A percentile compares a stretch with the other conserved stretches of the same genome.
phyloP scores from a whole-genome alignment of 371 early-diverging fungal genomes.

The Batrachochytrium dendrobatidis region DNA sequence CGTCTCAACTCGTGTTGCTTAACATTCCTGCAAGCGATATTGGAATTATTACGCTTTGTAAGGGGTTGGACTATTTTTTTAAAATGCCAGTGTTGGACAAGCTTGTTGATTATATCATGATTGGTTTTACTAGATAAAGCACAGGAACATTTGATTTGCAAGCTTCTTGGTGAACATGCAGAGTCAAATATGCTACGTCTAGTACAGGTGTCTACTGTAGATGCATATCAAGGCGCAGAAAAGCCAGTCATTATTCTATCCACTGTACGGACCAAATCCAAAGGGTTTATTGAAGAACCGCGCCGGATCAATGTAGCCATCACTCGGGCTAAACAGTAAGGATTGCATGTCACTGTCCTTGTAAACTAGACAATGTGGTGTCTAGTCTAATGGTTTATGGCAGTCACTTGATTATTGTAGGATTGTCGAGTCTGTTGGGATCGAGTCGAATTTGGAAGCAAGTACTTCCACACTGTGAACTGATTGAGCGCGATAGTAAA shows the following conservation, averaged over 20 bases:
- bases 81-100: not conserved
- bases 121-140: constrained; percentile 47
- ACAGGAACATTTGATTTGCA: constrained; percentile 49
- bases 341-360: not conserved
- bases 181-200: not conserved
- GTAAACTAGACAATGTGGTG: not conserved
- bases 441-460: constrained; percentile 14
- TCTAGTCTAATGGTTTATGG: not conserved
- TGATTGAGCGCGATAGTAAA: not conserved
- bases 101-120: constrained; percentile 1
- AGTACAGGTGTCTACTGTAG: constrained; percentile 68
- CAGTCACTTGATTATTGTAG: constrained; percentile 59
- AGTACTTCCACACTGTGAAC: constrained; percentile 7
- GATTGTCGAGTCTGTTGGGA: constrained; percentile 23
- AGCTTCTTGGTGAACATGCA: not conserved
- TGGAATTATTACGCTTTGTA: not conserved
- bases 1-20: not conserved
- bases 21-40: not conserved
- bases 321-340: constrained; percentile 39
- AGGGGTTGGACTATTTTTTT: not conserved
- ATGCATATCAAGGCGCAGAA: constrained; percentile 86
- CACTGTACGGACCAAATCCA: constrained; percentile 55
- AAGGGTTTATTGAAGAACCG: constrained; percentile 41
- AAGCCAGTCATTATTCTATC: constrained; percentile 72
- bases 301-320: constrained; percentile 53